phyloP scores from a whole-genome alignment of 805 yeast species.

The Lipomyces anomalus region DNA sequence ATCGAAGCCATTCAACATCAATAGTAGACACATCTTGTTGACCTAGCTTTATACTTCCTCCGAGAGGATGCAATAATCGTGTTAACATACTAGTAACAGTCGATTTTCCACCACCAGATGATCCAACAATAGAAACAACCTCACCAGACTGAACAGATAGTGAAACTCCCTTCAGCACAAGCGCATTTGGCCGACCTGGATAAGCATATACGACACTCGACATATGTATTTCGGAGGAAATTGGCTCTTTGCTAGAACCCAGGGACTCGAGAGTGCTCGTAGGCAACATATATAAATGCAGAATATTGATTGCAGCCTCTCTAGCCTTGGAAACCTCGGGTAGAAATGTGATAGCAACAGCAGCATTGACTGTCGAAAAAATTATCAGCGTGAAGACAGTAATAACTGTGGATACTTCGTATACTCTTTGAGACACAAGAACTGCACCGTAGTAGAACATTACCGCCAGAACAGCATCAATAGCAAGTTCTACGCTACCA shows the following conservation, averaged over 20 bases:
- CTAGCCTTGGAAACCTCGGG: constrained; percentile 80
- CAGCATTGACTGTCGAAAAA: constrained; percentile 64
- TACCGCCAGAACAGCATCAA: constrained; percentile 50
- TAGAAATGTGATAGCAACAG: constrained; percentile 53
- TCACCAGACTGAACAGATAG: constrained; percentile 44
- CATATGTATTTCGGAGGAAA: constrained; percentile 35
- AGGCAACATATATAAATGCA: constrained; percentile 12
- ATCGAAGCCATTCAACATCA: constrained; percentile 46
- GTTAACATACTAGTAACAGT: constrained; percentile 58
- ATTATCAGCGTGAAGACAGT: constrained; percentile 65
- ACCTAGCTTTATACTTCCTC: constrained; percentile 41
- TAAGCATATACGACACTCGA: constrained; percentile 41
- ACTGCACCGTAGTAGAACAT: constrained; percentile 74
- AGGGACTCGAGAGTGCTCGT: background rate
- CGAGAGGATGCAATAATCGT: constrained; percentile 43
- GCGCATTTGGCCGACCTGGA: constrained; percentile 2
- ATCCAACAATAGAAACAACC: constrained; percentile 68
- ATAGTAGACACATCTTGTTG: constrained; percentile 45
- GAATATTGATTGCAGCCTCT: constrained; percentile 27
- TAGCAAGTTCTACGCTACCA: constrained; percentile 41
- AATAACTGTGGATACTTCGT: constrained; percentile 53
- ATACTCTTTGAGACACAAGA: constrained; percentile 55
- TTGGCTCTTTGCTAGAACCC: background rate
- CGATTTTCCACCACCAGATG: constrained; percentile 89
- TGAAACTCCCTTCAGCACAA: constrained; percentile 35